These are phyloP conservation scores for Malassezia yamatoensis DNA, from an alignment of 1,284 basidiomycete species.

Conservation along the genomic window DNA sequence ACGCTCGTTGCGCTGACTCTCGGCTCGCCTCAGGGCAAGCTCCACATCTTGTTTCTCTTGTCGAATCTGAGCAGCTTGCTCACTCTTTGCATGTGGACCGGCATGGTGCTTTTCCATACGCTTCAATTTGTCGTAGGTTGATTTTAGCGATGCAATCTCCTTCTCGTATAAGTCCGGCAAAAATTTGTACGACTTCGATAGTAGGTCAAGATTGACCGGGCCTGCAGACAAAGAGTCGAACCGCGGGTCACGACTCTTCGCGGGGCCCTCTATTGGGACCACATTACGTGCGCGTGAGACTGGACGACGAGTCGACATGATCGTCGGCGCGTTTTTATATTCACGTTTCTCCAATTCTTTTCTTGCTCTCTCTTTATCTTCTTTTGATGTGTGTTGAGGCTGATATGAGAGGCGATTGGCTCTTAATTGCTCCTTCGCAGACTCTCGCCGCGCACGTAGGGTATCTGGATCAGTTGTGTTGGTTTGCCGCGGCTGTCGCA, in stretches of 20 bases:
- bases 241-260: slow-evolving; percentile 68
- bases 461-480: slow-evolving; percentile 21
- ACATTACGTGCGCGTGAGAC: slow-evolving; percentile 69
- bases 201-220: slow-evolving; percentile 61
- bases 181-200: slow-evolving; percentile 68
- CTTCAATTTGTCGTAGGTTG: slow-evolving; percentile 61
- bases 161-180: slow-evolving; percentile 59
- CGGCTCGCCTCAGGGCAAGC: slow-evolving; percentile 62
- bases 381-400: too few relatives aligned
- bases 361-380: slow-evolving; percentile 3
- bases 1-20: slow-evolving; percentile 58
- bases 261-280: slow-evolving; percentile 57
- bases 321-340: slow-evolving; percentile 81
- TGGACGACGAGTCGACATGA: slow-evolving; percentile 74
- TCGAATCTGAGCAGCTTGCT: slow-evolving; percentile 48
- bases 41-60: slow-evolving; percentile 69
- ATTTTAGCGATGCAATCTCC: slow-evolving; percentile 62
- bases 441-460: slow-evolving; percentile 20
- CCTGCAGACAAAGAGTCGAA: slow-evolving; percentile 67
- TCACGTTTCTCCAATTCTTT: slow-evolving; percentile 52
- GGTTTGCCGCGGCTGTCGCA: background rate
- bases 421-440: slow-evolving; percentile 15
- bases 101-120: slow-evolving; percentile 60
- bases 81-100: slow-evolving; percentile 58
- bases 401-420: background rate